Percentiles rank a stretch among this genome's conserved stretches.
Evolutionary conservation across 192 early-diverging fungal species (phyloP).

Genomic region (Coemansia aciculifera): DNA sequence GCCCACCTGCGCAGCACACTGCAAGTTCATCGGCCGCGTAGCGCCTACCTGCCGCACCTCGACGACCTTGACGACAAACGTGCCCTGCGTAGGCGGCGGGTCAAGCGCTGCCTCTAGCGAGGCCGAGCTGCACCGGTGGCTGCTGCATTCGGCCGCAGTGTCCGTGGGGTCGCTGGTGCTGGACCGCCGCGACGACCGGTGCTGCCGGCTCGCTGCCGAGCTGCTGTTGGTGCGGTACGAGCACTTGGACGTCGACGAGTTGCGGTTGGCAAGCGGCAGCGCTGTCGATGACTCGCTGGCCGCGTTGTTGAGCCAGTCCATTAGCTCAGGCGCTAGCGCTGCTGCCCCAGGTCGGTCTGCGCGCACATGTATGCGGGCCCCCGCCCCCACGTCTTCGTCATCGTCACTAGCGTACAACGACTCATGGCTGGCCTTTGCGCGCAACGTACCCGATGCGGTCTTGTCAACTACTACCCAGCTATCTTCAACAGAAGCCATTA

Average conservation of each 20-base stretch:
- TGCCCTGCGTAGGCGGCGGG: constrained; percentile 23
- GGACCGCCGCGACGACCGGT: constrained; percentile 34
- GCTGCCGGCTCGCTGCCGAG: constrained; percentile 44
- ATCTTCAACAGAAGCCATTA: constrained; percentile 29
- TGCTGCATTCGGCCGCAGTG: background rate
- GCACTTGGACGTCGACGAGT: constrained; percentile 37
- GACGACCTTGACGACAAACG: constrained; percentile 50
- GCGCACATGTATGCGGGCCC: constrained; percentile 47
- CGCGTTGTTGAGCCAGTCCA: constrained; percentile 49
- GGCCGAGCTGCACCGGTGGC: background rate
- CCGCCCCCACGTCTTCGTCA: background rate
- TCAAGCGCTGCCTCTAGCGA: background rate
- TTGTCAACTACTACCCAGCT: constrained; percentile 58
- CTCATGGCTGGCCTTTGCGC: constrained; percentile 53
- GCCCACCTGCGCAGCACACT: constrained; percentile 49
- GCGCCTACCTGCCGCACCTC: constrained; percentile 48
- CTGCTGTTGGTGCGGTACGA: constrained; percentile 54
- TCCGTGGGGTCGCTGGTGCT: constrained; percentile 14
- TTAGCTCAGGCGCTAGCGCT: constrained; percentile 42
- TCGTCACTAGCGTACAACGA: constrained; percentile 41
- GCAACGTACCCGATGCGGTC: constrained; percentile 39
- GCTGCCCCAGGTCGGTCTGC: constrained; percentile 1
- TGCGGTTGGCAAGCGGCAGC: constrained; percentile 33
- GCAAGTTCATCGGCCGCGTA: constrained; percentile 44
- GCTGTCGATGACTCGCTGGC: constrained; percentile 38